Conservation (phyloP, 2,329 filamentous ascomycete species). For the Talaromyces marneffei region DNA sequence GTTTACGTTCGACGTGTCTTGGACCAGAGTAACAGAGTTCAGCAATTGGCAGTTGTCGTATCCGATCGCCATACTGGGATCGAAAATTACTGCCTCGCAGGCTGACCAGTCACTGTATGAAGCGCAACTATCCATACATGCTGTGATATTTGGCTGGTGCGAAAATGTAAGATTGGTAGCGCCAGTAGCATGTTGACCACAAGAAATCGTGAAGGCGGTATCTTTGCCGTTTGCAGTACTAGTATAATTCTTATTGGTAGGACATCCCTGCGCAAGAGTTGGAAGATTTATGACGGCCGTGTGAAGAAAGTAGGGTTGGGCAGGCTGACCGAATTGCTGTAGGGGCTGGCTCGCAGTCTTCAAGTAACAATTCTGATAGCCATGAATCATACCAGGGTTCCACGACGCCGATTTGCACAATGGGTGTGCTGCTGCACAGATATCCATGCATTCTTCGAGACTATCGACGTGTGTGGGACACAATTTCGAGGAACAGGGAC, state of each 20-base stretch:
- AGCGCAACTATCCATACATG: conserved; percentile 9
- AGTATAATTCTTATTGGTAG: conserved; percentile 6
- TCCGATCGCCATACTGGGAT: conserved; percentile 3
- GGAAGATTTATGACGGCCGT: not conserved
- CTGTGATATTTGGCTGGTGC: conserved; percentile 2
- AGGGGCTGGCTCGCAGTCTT: not conserved
- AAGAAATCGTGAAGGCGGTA: not conserved
- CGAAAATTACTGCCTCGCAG: conserved; percentile 7
- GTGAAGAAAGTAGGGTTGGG: not conserved
- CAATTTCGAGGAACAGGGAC: not conserved
- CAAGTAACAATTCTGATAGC: conserved; percentile 11
- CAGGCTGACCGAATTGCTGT: not conserved
- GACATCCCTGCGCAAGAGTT: not conserved
- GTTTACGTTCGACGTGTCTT: not conserved
- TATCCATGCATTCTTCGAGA: conserved; percentile 10
- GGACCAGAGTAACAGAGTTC: conserved; percentile 1
- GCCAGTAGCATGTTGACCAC: conserved; percentile 2
- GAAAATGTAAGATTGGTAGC: conserved; percentile 8
- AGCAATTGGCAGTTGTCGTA: conserved; percentile 12
- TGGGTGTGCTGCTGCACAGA: conserved; percentile 6
- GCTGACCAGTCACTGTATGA: not conserved
- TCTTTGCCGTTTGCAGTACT: not conserved
- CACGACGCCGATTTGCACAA: conserved; percentile 3
- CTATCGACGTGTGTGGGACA: not conserved
- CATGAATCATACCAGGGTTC: conserved; percentile 8